Conservation (phyloP, 2,329 filamentous ascomycete genomes). For the Aspergillus neoniger region DNA sequence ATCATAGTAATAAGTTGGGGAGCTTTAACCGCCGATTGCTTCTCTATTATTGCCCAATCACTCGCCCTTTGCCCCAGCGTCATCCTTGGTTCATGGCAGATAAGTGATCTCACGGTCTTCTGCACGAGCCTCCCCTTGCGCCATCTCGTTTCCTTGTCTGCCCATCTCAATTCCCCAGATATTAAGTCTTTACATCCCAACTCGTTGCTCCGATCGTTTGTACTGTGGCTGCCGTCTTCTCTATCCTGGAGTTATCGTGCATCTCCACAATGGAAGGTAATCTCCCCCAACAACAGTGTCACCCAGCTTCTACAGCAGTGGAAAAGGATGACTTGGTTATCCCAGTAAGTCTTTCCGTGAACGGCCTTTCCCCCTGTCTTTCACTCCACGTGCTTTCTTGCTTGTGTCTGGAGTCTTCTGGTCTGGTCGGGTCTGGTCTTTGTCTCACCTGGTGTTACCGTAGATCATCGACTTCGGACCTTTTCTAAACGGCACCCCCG, state of each 20-base stretch:
- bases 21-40: neutral
- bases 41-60: neutral
- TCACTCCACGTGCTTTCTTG: too few species aligned
- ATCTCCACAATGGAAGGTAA: constrained; percentile 20
- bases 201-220: neutral
- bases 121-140: neutral
- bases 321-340: constrained; percentile 49
- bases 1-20: neutral
- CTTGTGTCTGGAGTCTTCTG: neutral
- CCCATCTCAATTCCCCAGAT: neutral
- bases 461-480: constrained; percentile 77
- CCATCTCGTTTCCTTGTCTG: neutral
- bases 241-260: neutral
- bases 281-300: constrained; percentile 22
- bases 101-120: constrained; percentile 6
- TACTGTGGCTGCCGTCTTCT: neutral
- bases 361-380: too few species aligned
- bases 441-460: neutral
- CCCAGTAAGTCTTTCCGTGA: constrained; percentile 33
- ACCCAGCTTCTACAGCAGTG: constrained; percentile 36
- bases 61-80: neutral
- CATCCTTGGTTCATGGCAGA: constrained; percentile 2
- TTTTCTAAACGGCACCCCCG: constrained; percentile 65
- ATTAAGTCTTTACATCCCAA: neutral
- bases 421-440: neutral